These are phyloP conservation scores for Cladochytrium replicatum DNA, from an alignment of 192 early-diverging fungal genomes.

Conservation along the genomic window DNA sequence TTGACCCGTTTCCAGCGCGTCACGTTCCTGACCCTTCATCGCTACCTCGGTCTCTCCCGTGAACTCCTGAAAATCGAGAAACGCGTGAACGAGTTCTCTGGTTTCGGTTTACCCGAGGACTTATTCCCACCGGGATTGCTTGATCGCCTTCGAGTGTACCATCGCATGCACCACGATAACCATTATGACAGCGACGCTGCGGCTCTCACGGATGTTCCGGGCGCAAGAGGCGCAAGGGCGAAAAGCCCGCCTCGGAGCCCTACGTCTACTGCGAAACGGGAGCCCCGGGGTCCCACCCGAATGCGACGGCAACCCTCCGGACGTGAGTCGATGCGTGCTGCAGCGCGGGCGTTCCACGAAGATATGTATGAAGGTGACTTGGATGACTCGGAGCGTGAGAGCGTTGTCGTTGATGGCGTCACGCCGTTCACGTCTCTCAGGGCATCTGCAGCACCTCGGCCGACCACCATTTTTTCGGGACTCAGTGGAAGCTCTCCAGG, in stretches of 20 bases:
- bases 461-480: slow-evolving; percentile 22
- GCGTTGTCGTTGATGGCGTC: not conserved
- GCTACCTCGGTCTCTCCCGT: slow-evolving; percentile 76
- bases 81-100: slow-evolving; percentile 64
- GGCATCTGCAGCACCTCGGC: not conserved
- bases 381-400: slow-evolving; percentile 17
- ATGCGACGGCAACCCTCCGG: not conserved
- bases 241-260: not conserved
- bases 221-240: not conserved
- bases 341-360: no score
- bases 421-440: slow-evolving; percentile 1
- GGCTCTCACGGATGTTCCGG: slow-evolving; percentile 5
- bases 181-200: not conserved
- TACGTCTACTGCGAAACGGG: no score
- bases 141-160: slow-evolving; percentile 13
- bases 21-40: slow-evolving; percentile 80
- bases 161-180: not conserved
- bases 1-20: slow-evolving; percentile 91
- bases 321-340: not conserved
- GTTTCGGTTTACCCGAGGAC: slow-evolving; percentile 39
- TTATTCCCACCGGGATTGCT: slow-evolving; percentile 17
- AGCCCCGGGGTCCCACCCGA: not conserved
- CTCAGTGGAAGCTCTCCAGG: slow-evolving; percentile 25
- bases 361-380: slow-evolving; percentile 15
- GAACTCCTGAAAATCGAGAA: slow-evolving; percentile 82